Evolutionary conservation across 495 filamentous ascomycete species (phyloP), one percentile per base, ranked within the genome.

Genomic region (Neurospora sp.): DNA sequence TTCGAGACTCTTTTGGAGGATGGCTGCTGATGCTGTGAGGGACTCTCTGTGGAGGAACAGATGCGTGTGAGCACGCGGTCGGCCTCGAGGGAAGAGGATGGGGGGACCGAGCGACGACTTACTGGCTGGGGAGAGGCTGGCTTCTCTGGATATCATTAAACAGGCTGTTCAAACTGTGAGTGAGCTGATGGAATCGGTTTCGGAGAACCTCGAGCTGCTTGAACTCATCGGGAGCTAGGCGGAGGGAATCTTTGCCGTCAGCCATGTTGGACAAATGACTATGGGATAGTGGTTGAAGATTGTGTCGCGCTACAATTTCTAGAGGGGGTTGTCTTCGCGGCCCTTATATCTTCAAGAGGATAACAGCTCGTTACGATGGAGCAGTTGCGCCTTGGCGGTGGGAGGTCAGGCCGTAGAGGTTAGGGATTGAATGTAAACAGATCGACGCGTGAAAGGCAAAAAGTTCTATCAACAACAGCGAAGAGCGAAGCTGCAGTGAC

Each of bases 141-240:
- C 76, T 80, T 23, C 76, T 72, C 12, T 78, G 73, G 8, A 83
- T 77, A 40, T 79, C 74, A 14, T 77, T 70, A 27, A 87, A 86
- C 37, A 94, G 83, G n/a, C 89, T 90, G 69, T 75, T 83, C 14
- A 96, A 85, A 76, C 88, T 91, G 79, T 84, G 88, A 18, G 87
- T 88, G 44, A 96, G 87, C 77, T 93, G 90, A 41, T 83, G 83
- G 48, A 94, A 88, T 16, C 92, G 88, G 76, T 91, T 90, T 54
- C 92, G 90, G 48, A 91, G 88, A 79, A 91, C 85, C 76, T 96
- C 92, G 69, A 96, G 86, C 73, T 88, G 85, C 83, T 90, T 91
- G 70, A 93, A 85, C 74, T 95, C 91, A 20, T 91, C 89, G 69
- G 82, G 82, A 18, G 73, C 79, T 38, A 89, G 79, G 20, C 80